A percentile compares a stretch with the other conserved stretches of the same genome.
phyloP scores from a whole-genome alignment of 257 asterid genomes.

The Rhazya stricta region DNA sequence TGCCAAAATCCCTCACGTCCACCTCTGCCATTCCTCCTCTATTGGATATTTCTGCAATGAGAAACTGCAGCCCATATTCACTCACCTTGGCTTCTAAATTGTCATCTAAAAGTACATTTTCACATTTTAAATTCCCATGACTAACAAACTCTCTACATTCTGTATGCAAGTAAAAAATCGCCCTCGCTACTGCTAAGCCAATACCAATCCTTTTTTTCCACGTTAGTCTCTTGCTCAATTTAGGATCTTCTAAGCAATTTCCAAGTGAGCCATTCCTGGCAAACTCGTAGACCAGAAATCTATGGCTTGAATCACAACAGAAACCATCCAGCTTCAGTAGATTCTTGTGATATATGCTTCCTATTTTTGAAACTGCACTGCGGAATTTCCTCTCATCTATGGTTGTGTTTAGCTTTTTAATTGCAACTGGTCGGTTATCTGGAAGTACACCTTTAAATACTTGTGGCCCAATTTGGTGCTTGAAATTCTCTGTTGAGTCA shows the following conservation, averaged over 20 bases:
- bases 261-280: constrained; percentile 28
- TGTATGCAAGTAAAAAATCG: constrained; percentile 36
- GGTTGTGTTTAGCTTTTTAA: constrained; percentile 22
- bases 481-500: constrained; percentile 35
- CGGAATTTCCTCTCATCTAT: constrained; percentile 34
- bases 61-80: constrained; percentile 26
- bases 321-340: constrained; percentile 35
- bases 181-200: constrained; percentile 35
- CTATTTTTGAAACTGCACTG: constrained; percentile 27
- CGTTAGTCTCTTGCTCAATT: constrained; percentile 36
- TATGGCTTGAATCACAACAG: constrained; percentile 26
- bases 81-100: constrained; percentile 38
- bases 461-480: constrained; percentile 33
- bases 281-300: constrained; percentile 36
- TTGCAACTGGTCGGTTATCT: constrained; percentile 26
- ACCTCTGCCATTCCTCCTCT: constrained; percentile 21
- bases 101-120: constrained; percentile 39
- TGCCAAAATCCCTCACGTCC: constrained; percentile 36
- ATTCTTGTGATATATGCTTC: constrained; percentile 38
- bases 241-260: constrained; percentile 33
- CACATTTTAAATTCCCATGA: constrained; percentile 42
- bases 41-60: constrained; percentile 20
- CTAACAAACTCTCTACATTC: constrained; percentile 38
- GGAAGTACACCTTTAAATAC: constrained; percentile 32
- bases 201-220: constrained; percentile 35